Percentiles rank a stretch among this genome's conserved stretches.
Conservation (phyloP, 305 asterid genomes). For the Solanum hybrid region DNA sequence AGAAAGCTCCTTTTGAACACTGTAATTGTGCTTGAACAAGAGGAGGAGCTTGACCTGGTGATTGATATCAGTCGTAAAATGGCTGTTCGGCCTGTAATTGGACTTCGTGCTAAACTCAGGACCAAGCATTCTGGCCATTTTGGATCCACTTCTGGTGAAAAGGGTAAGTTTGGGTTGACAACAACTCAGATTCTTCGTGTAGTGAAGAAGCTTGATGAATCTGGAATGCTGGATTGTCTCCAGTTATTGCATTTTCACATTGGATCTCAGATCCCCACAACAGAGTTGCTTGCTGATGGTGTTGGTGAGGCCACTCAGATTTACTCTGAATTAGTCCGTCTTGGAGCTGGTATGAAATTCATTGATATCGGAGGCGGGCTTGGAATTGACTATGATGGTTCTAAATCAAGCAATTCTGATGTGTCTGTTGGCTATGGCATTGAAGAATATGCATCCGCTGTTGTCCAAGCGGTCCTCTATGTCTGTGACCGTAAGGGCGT, state of each 20-base stretch:
- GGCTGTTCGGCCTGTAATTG: slow-evolving; percentile 69
- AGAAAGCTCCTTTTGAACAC: slow-evolving; percentile 66
- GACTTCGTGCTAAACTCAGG: slow-evolving; percentile 82
- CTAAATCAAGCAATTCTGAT: slow-evolving; percentile 71
- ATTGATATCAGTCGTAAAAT: slow-evolving; percentile 57
- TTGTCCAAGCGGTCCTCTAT: slow-evolving; percentile 48
- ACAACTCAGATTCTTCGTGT: slow-evolving; percentile 75
- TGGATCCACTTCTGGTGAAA: slow-evolving; percentile 97
- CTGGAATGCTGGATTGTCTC: slow-evolving; percentile 74
- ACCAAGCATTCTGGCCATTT: slow-evolving; percentile 93
- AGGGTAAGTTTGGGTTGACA: slow-evolving; percentile 84
- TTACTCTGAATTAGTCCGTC: slow-evolving; percentile 72
- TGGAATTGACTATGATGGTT: slow-evolving; percentile 94
- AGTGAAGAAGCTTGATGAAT: slow-evolving; percentile 57
- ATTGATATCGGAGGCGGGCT: slow-evolving; percentile 92
- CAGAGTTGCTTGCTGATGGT: slow-evolving; percentile 61
- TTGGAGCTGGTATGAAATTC: slow-evolving; percentile 77
- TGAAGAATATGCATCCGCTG: slow-evolving; percentile 76
- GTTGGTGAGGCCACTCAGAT: slow-evolving; percentile 89
- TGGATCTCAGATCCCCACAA: slow-evolving; percentile 90
- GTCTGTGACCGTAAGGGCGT: slow-evolving; percentile 63
- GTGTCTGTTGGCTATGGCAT: slow-evolving; percentile 63
- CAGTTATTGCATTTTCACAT: slow-evolving; percentile 92
- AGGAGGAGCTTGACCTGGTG: slow-evolving; percentile 73
- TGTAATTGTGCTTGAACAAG: slow-evolving; percentile 90